These are phyloP conservation scores for Mycocentrospora acerina DNA, from an alignment of 2,329 filamentous ascomycete genomes.

Conservation along the genomic window DNA sequence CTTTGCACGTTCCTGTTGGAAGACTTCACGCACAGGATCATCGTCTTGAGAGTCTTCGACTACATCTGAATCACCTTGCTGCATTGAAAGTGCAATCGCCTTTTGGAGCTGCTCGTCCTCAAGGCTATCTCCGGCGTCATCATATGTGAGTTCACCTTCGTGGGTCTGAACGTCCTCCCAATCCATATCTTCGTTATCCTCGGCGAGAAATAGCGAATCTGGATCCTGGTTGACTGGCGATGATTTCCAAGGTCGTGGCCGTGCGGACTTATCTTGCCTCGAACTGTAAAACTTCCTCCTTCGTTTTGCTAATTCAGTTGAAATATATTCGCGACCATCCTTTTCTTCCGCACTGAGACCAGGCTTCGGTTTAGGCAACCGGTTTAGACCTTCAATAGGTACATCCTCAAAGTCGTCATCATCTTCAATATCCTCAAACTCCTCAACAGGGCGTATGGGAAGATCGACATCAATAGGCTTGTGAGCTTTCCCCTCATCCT, in stretches of 20 bases:
- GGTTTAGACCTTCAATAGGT: conserved; percentile 84
- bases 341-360: conserved; percentile 29
- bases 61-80: conserved; percentile 58
- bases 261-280: conserved; percentile 24
- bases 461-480: conserved; percentile 92
- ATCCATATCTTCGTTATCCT: conserved; percentile 45
- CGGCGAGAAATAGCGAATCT: conserved; percentile 59
- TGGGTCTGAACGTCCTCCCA: conserved; percentile 45
- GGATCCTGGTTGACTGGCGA: conserved; percentile 42
- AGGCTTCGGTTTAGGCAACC: conserved; percentile 65
- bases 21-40: conserved; percentile 49
- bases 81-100: conserved; percentile 83
- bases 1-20: conserved; percentile 48
- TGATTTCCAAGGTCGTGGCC: conserved; percentile 15
- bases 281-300: conserved; percentile 52
- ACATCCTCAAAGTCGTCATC: conserved; percentile 89
- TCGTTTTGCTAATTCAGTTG: conserved; percentile 44
- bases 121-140: conserved; percentile 47
- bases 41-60: conserved; percentile 50
- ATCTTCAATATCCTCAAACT: conserved; percentile 66
- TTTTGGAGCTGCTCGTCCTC: conserved; percentile 75
- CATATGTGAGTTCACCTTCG: conserved; percentile 61
- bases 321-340: conserved; percentile 40
- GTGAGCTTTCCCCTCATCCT: conserved; percentile 75
- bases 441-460: conserved; percentile 51